Base-by-base conservation (phyloP, 176 grass and related monocot species). In the Lolium multiflorum region DNA sequence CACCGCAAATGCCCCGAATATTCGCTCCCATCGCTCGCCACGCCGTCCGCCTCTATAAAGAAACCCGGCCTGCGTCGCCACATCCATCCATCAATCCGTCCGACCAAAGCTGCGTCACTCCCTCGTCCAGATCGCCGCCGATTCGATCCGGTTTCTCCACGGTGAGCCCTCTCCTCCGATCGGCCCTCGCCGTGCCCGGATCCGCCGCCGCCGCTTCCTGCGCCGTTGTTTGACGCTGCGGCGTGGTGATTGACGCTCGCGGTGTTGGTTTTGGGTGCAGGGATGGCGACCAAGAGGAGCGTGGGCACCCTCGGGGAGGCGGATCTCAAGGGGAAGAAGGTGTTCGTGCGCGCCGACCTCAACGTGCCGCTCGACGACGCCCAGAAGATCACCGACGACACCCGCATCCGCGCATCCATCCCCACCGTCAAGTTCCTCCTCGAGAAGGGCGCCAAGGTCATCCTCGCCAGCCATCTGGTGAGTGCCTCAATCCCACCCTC, bases 351-450 rank as follows among this genome's bases (percentile, higher is more conserved):
- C 41, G 86, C 93, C 78, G 96, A 98, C 93, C 91, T 98, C 60
- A 98, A 98, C 88, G 96, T 98, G 44, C 96, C 96, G 67, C 88
- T 98, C 57, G 96, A 98, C 39, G 96, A 98, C 3, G 88, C 82
- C 44, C 96, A 92, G 88, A 92, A 94, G 51, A 96, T 98, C 94
- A 98, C 93, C 78, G 96, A 98, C 28, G 96, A 98, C 87, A 96
- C 79, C 84, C 89, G 93, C 84, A 89, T 98, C 88, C 93, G 96
- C 37, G 93, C 96, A 0, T 93, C 96, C 38, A 87, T 98, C 41
- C 96, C 93, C 20, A 98, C 96, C 41, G 70, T 98, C 88, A 98
- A 96, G 93, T 94, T 88, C 78, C 88, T 98, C 84, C 84, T 87
- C 70, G 78, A 89, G 69, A 92, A 91, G 73, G 93, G 96, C 35